Evolutionary conservation across 2,329 filamentous ascomycete species (phyloP).

Genomic region (Aspergillus luchuensis): DNA sequence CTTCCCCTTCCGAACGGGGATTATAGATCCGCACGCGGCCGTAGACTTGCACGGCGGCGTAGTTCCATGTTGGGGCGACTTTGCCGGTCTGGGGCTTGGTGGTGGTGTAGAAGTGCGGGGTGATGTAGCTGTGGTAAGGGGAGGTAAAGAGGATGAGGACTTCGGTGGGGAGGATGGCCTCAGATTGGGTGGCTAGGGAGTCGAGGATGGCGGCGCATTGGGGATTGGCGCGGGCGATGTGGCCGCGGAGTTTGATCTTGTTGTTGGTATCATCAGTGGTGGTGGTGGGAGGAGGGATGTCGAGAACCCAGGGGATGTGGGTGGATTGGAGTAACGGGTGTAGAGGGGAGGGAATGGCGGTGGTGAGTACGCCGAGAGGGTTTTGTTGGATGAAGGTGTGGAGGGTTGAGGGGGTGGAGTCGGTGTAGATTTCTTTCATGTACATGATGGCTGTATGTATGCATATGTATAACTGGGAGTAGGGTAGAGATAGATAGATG

Average conservation of each 20-base stretch:
- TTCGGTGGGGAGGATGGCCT: constrained; percentile 46
- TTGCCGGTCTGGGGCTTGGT: constrained; percentile 67
- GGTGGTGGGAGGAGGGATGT: constrained; percentile 45
- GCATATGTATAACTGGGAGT: neutral
- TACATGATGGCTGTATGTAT: neutral
- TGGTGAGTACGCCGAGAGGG: constrained; percentile 65
- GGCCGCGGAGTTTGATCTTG: constrained; percentile 54
- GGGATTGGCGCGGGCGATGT: constrained; percentile 65
- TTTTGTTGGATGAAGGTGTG: constrained; percentile 58
- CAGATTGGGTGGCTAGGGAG: constrained; percentile 27
- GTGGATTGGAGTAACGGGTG: constrained; percentile 59
- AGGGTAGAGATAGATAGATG: neutral
- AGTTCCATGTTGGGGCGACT: constrained; percentile 72
- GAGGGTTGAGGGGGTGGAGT: constrained; percentile 35
- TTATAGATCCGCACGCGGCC: constrained; percentile 58
- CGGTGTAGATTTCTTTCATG: neutral
- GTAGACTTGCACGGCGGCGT: constrained; percentile 65
- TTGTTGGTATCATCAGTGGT: constrained; percentile 34
- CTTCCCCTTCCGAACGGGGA: constrained; percentile 41
- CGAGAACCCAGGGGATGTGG: constrained; percentile 64
- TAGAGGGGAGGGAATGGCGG: constrained; percentile 55
- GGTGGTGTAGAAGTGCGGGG: constrained; percentile 67
- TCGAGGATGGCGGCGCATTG: constrained; percentile 65
- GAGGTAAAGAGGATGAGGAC: constrained; percentile 66
- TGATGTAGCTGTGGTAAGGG: constrained; percentile 64